Evolutionary conservation across 176 grass and related monocot genomes (phyloP), one percentile per base, ranked within the genome.

Genomic region (maize (Zea mays)): DNA sequence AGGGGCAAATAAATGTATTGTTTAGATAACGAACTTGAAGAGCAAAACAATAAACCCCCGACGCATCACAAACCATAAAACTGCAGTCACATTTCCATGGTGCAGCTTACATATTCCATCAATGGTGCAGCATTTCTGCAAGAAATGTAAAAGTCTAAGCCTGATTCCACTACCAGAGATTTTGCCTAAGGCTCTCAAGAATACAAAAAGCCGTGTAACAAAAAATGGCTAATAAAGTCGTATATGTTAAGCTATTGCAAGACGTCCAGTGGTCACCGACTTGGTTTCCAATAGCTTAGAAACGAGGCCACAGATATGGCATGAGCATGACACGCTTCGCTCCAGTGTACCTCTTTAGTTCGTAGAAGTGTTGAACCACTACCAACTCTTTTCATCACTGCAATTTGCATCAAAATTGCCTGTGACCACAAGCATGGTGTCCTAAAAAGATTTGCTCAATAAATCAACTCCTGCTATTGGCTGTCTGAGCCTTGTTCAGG

Each of bases 381-480:
- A 64, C 33, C 82, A 72, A 38, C 56, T 64, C 33, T 13, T 66
- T 43, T 35, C 17, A 51, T 76, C 75, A 44, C 72, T 85, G 86
- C 65, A 85, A 63, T 66, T 85, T 88, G 64, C 65, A 65, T 81
- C 82, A 88, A 85, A 88, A 88, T 85, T 81, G 82, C 72, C 49
- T 66, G 60, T 51, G 10, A 8, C 27, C 77, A 81, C 34, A 84
- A 74, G 62, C 86, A 57, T 1, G 6, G 50, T 70, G 16, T 76
- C 71, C 64, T 70, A 78, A 48, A 27, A 58, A 76, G 39, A 34
- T 13, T 80, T 42, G 67, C 20, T 41, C 34, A 62, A 56, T 49
- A 73, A 27, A 85, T 85, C 79, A 93, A 82, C 96, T 88, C 67
- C 87, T 86, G 59, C 78, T 89, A 64, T 90, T 90, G 49, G 92